Base-by-base conservation (phyloP, 495 filamentous ascomycete genomes). In the Penicillium paxilli region DNA sequence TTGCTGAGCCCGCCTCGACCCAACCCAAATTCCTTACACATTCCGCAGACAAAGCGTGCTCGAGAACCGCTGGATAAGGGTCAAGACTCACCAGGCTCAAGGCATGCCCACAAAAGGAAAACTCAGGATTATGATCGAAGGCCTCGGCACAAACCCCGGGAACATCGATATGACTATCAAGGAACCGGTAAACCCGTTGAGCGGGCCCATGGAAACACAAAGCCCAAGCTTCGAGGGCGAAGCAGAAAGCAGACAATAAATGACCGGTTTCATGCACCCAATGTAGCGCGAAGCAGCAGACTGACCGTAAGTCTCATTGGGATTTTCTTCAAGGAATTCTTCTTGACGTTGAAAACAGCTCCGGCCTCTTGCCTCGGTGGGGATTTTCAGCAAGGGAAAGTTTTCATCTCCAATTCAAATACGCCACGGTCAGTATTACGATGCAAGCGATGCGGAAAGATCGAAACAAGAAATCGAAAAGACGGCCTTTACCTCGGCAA, bases 361-460 rank as follows among this genome's bases (percentile, higher is more conserved):
- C 75, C 58, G 68, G 62, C 58, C 68, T 71, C 42, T 73, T 62
- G 33, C 66, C 75, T 62, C 63, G 9, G 14, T 68, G 46, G 90
- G 90, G 0, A 69, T 94, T 6, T 93, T 93, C 66, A 82, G 79
- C 21, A 92, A 85, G 61, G 87, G 87, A 2, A 83, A 80, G 46
- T 74, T 81, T 23, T 91, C 88, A 10, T 82, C 80, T 38, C 80
- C 80, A 23, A 52, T 82, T 48, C 73, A 66, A 54, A 70, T 76
- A 53, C 72, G 67, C 56, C 74, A 75, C 51, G 59, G 77, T 80
- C 68, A 66, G 70, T 63, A 26, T 11, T 7, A 21, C 14, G 1
- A 19, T 9, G 8, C 40, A 21, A 2, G 3, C 40, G 23, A 21
- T 22, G 40, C 12, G 6, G 7, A 42, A 4, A n/a, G 17, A 23